Evolutionary conservation across 1,284 basidiomycete genomes (phyloP).

Genomic region (Puccinia sorghi): DNA sequence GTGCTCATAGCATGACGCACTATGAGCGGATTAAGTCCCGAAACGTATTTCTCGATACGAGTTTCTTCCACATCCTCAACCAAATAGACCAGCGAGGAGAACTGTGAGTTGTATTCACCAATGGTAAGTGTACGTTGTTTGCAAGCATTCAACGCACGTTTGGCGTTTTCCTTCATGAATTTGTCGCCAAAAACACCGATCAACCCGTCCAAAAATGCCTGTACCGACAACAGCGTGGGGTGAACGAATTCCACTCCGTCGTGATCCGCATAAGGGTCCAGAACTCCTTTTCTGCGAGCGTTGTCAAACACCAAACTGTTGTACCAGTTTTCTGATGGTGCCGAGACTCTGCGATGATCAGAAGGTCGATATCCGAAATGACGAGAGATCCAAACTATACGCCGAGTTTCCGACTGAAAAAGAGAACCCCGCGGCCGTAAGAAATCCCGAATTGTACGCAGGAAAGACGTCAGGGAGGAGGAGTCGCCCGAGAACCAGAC

Average conservation of each 20-base stretch:
- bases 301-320: not conserved
- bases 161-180: constrained; percentile 4
- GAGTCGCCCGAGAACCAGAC: not conserved
- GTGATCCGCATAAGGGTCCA: not conserved
- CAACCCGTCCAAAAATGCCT: not conserved
- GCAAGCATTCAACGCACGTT: not conserved
- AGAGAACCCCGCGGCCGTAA: not conserved
- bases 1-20: not conserved
- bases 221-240: not conserved
- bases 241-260: not conserved
- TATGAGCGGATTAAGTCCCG: not conserved
- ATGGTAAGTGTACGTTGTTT: not conserved
- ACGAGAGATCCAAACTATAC: not conserved
- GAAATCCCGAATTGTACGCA: not conserved
- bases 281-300: not conserved
- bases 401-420: not conserved
- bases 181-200: constrained; percentile 17
- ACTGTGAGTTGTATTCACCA: constrained; percentile 7
- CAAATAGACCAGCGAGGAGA: not conserved
- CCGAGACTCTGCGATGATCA: not conserved
- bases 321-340: not conserved
- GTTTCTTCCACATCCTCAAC: constrained; percentile 5
- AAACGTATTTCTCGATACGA: not conserved
- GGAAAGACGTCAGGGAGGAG: not conserved
- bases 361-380: not conserved